These are phyloP conservation scores for Prunus yedoensis DNA, from an alignment of 331 rosid species.

Conservation along the genomic window DNA sequence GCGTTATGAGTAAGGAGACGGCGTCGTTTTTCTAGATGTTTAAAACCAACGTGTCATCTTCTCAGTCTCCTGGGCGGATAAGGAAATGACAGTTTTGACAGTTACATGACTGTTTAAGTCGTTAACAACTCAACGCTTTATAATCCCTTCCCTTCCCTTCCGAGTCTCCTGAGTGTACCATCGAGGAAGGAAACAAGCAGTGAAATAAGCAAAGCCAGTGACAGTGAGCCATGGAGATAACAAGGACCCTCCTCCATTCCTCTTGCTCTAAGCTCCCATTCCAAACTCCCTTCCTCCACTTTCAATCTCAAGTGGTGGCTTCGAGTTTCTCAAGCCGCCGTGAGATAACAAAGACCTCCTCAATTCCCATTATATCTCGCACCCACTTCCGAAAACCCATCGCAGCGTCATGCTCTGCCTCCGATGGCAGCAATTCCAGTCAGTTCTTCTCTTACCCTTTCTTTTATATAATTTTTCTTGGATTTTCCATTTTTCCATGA, in stretches of 20 bases:
- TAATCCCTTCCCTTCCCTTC: neutral
- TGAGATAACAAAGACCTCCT: neutral
- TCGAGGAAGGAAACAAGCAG: neutral
- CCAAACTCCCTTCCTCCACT: slow-evolving; percentile 16
- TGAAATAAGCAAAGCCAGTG: too few species aligned
- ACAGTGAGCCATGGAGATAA: slow-evolving; percentile 12
- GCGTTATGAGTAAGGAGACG: neutral
- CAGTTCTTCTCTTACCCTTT: slow-evolving; percentile 1
- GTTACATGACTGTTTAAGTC: neutral
- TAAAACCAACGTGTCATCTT: neutral
- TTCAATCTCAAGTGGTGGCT: slow-evolving; percentile 15
- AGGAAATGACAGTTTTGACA: neutral
- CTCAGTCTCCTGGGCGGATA: neutral
- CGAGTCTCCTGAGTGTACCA: too few species aligned
- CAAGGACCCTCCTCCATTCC: slow-evolving; percentile 12
- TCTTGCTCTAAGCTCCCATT: neutral
- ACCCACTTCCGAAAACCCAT: slow-evolving; percentile 20
- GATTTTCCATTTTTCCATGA: neutral
- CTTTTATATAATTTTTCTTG: neutral
- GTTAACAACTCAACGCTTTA: neutral
- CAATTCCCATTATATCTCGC: slow-evolving; percentile 18
- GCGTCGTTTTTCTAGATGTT: neutral
- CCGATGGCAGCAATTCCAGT: slow-evolving; percentile 39
- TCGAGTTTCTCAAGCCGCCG: neutral
- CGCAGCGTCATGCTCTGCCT: slow-evolving; percentile 29